Percentiles rank a stretch among this genome's conserved stretches.
These are phyloP conservation scores for Rhizopus delemar DNA, from an alignment of 371 early-diverging fungal species.

Conservation along the genomic window DNA sequence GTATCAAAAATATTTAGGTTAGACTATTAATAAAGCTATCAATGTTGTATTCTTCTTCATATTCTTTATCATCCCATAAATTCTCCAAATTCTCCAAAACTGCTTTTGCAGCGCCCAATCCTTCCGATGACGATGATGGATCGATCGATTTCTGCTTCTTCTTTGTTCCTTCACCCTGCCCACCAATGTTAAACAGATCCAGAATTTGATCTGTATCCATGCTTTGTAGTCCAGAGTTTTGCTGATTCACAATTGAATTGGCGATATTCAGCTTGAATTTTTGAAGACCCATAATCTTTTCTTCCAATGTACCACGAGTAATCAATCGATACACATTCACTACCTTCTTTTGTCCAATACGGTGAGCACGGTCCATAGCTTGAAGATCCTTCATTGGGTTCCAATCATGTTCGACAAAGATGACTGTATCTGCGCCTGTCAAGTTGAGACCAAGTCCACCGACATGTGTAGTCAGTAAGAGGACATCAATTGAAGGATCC, in stretches of 20 bases:
- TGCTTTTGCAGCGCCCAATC: conserved; percentile 64
- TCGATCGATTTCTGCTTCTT: conserved; percentile 31
- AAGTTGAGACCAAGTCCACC: conserved; percentile 99
- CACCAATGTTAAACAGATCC: conserved; percentile 82
- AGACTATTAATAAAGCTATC: conserved; percentile 80
- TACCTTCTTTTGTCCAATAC: conserved; percentile 96
- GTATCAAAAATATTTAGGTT: conserved; percentile 33
- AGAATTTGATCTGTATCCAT: conserved; percentile 96
- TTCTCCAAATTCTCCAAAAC: conserved; percentile 83
- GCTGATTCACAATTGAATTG: conserved; percentile 96
- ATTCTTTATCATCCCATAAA: conserved; percentile 94
- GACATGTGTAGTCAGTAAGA: conserved; percentile 96
- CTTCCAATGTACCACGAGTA: conserved; percentile 89
- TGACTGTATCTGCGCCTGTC: conserved; percentile 99
- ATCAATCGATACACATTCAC: conserved; percentile 96
- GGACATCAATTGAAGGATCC: conserved; percentile 93
- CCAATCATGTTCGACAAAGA: conserved; percentile 99
- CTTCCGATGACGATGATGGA: conserved; percentile 16
- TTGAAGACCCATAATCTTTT: conserved; percentile 97
- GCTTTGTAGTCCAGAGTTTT: conserved; percentile 89
- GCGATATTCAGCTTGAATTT: conserved; percentile 99
- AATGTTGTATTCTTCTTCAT: conserved; percentile 87
- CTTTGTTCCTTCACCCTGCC: conserved; percentile 38
- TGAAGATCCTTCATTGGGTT: conserved; percentile 98
- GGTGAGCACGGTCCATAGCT: conserved; percentile 98